These are phyloP conservation scores for Boechera divaricarpa DNA, from an alignment of 345 rosid species.

Conservation along the genomic window DNA sequence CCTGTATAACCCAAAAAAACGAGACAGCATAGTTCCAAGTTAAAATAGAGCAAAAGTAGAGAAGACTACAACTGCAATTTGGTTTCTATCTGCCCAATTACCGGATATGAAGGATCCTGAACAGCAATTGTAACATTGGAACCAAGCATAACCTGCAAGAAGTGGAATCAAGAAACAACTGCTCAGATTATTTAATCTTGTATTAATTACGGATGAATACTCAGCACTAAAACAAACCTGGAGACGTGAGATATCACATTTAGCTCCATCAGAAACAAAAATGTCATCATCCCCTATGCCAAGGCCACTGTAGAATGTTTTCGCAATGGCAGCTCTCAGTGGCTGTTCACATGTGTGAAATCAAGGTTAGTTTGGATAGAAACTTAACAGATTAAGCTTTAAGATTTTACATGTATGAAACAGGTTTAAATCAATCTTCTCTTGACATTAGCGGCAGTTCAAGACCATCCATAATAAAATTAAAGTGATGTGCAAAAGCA, in stretches of 20 bases:
- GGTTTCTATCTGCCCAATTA: constrained; percentile 41
- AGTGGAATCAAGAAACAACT: constrained; percentile 26
- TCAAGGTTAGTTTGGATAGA: constrained; percentile 17
- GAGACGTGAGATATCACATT: constrained; percentile 95
- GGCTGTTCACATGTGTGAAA: constrained; percentile 56
- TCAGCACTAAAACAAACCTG: constrained; percentile 58
- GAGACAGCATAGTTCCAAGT: not conserved
- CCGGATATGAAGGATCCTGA: constrained; percentile 99
- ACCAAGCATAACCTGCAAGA: constrained; percentile 80
- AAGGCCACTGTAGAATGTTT: constrained; percentile 71
- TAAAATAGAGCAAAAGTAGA: constrained; percentile 13
- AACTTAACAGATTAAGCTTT: constrained; percentile 18
- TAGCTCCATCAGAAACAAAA: constrained; percentile 99
- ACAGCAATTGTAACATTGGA: constrained; percentile 82
- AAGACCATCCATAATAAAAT: not conserved
- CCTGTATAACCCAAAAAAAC: constrained; percentile 51
- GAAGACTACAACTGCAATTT: constrained; percentile 11
- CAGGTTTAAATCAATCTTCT: constrained; percentile 10
- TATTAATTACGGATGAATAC: not conserved
- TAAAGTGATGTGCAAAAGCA: constrained; percentile 8
- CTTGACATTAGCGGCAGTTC: not conserved
- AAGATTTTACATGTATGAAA: not conserved
- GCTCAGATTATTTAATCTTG: not conserved
- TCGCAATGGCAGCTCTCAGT: constrained; percentile 78
- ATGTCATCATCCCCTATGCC: constrained; percentile 85